Evolutionary conservation across 805 yeast genomes (phyloP), one percentile per base, ranked within the genome.

Genomic region (Saturnispora bothae): DNA sequence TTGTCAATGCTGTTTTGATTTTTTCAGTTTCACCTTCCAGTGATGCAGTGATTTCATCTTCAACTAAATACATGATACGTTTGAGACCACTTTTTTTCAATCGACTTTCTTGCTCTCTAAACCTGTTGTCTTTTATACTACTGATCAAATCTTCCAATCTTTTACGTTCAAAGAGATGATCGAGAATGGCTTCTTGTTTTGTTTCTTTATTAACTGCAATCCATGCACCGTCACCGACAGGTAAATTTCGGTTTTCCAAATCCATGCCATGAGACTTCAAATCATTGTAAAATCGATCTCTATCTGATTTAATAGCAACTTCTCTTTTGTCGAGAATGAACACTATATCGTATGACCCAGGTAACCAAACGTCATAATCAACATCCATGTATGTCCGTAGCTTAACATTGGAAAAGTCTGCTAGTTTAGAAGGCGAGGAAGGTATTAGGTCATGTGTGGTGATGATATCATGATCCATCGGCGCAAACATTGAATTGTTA

Each of bases 221-320:
- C 98, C 97, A 92, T 8, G 81, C 45, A 1, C 80, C 79, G 61
- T 92, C 99, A 5, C 98, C 97, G 3, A 88, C 73, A 0, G 92
- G 61, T 21, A 92, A 63, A 1, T 83, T 63, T 34, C 72, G 56
- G 1, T 69, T 71, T 16, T 72, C 78, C 36, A 72, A 63, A 3
- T 60, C 55, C 1, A 81, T 63, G 0, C 76, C 78, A 8, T 63
- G 52, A 15, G 63, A 56, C 1, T 50, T 52, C 14, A 89, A 61
- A 29, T 78, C 71, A 2, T 63, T 66, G 2, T 65, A 59, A 51
- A 92, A 86, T 54, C 72, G 85, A 39, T 74, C 79, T 12, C 96
- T 65, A 31, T 88, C 85, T 22, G 57, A 57, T 42, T 63, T 63
- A 0, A 89, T 76, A 47, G 83, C 66, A 3, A 88, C 67, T 56